Base-by-base conservation (phyloP, 306 rosid species). In the Cyclanthera cordifolia region DNA sequence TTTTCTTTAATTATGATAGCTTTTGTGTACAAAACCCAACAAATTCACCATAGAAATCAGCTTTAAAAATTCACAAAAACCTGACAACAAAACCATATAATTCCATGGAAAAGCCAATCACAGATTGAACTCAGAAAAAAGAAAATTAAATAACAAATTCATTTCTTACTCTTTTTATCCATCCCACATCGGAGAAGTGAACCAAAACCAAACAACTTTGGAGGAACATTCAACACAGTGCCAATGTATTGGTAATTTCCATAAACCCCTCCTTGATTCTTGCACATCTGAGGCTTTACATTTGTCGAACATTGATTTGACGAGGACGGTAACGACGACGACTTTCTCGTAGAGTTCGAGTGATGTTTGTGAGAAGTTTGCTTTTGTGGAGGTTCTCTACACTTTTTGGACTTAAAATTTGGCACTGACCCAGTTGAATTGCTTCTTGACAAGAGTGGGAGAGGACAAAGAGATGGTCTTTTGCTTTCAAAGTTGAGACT, bases 221-320 rank as follows among this genome's bases (percentile, higher is more conserved):
- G 95, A 64, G 95, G 97, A 20, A 90, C 82, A 46, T 94, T 88
- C 20, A 94, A 57, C 4, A 94, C 84, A 32, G 96, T 95, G 66
- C 80, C 80, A 73, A 93, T 74, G 76, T 85, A 20, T 67, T 79
- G 71, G 13, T 87, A 83, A 73, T 78, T 81, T 25, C 83, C 88
- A 58, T 81, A 74, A 74, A 83, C 67, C 63, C 87, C 89, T 75
- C 87, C 89, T 63, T 73, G 76, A 30, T 75, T 79, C 85, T 85
- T 90, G 82, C 74, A 83, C 77, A 85, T 69, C 24, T 77, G 74
- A 53, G 88, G 85, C 75, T 84, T 93, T 34, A 80, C 87, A 53
- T 14, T 64, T 41, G 34, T 64, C 23, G 53, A 20, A 14, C 46
- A 64, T 21, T 74, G 73, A 48, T 76, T 79, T 6, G 70, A 73